Evolutionary conservation across 139 green algal species (phyloP), one percentile per base, ranked within the genome.

Genomic region (Micractinium sp.): DNA sequence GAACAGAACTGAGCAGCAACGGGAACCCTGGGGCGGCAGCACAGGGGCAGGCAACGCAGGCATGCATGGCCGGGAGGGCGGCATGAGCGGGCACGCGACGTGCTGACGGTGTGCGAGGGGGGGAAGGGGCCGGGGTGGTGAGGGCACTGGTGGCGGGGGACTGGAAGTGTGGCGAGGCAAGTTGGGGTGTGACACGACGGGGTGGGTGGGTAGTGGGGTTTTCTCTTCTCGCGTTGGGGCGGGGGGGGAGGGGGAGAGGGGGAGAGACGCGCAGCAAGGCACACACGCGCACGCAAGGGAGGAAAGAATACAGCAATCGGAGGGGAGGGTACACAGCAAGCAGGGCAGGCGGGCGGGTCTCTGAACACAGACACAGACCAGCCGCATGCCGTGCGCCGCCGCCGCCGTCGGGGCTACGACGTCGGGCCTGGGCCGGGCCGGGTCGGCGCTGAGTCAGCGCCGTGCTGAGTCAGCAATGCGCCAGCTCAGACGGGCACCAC

Each of bases 291-390:
- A 41, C 53, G 78, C 78, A 84, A 84, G 78, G 78, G 78, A 82
- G 77, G 41, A 84, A 84, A 84, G 41, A 84, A 84, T 84, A 84
- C 78, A 84, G 77, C 77, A 84, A 84, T 41, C 53, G 78, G 38
- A 35, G 75, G 75, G 75, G 38, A 60, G 78, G 41, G 41, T 82
- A 84, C 56, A 67, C 78, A 84, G 47, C 31, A 47, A 41, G 73
- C 31, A 38, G 74, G 19, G 35, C 74, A 22, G 74, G 12, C 16
- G 16, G 35, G 69, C 14, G 69, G 13, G 27, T 20, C 2, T 23
- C 69, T 76, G 27, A 38, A 36, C 13, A 1, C 69, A 76, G 63
- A 2, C 63, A 2, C 20, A 27, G 20, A 5, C 22, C 63, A 71
- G 63, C 63, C 22, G 20, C 63, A 25, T 27, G 63, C 63, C 20